A percentile compares a stretch with the other conserved stretches of the same genome.
Conservation (phyloP, 176 grass and related monocot species). For the Oryza longistaminata region DNA sequence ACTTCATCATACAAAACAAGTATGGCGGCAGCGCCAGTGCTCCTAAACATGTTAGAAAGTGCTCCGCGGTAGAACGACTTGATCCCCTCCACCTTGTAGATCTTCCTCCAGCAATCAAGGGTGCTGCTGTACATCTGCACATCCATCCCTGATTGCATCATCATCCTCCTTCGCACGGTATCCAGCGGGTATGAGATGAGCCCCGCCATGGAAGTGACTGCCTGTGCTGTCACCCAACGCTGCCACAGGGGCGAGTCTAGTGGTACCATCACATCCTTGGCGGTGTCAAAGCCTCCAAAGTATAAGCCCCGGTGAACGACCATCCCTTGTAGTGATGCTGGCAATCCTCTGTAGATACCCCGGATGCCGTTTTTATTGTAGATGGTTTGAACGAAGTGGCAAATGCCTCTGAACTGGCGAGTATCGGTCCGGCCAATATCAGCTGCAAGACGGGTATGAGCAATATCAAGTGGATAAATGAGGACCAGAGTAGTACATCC, state of each 20-base stretch:
- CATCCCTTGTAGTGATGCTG: conserved; percentile 83
- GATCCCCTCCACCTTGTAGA: conserved; percentile 74
- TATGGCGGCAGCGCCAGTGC: conserved; percentile 88
- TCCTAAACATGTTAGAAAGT: conserved; percentile 86
- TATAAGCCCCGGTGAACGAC: conserved; percentile 88
- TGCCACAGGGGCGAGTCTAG: conserved; percentile 76
- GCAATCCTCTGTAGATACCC: conserved; percentile 84
- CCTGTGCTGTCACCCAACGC: conserved; percentile 78
- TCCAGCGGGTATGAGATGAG: conserved; percentile 84
- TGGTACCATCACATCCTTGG: conserved; percentile 72
- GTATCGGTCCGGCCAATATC: conserved; percentile 67
- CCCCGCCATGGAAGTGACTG: conserved; percentile 74
- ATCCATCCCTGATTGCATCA: conserved; percentile 94
- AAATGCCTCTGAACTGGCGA: conserved; percentile 93
- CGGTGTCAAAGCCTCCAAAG: conserved; percentile 94
- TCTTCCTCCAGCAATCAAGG: conserved; percentile 88
- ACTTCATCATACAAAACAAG: conserved; percentile 94
- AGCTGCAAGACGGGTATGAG: conserved; percentile 91
- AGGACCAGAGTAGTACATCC: conserved; percentile 94
- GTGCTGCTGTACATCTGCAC: conserved; percentile 71
- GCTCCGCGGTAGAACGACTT: conserved; percentile 81
- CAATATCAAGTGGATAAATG: conserved; percentile 95
- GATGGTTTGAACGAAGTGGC: conserved; percentile 83
- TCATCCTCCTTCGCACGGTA: conserved; percentile 88
- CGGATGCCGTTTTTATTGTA: conserved; percentile 74